Evolutionary conservation across 208 protist species (phyloP).

Genomic region (Trypanosoma caninum): DNA sequence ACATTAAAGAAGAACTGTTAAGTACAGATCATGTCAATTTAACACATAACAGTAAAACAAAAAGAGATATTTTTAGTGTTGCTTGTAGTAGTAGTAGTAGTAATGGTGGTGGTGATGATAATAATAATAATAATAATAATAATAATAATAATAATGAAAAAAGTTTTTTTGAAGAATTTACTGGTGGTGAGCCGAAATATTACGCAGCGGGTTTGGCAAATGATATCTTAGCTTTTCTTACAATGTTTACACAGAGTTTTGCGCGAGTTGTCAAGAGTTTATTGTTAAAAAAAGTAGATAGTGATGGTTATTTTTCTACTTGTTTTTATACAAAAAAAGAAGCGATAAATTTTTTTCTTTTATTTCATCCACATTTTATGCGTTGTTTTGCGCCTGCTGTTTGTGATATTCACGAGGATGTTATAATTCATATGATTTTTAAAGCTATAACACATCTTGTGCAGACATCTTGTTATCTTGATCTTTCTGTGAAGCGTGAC

Average conservation of each 20-base stretch:
- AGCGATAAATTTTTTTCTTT: conserved; percentile 15
- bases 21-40: background rate
- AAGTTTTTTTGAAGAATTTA: background rate
- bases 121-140: no score
- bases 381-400: conserved; percentile 24
- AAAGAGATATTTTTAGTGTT: background rate
- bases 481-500: conserved; percentile 37
- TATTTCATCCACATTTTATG: conserved; percentile 25
- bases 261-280: conserved; percentile 21
- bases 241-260: conserved; percentile 39
- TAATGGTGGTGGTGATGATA: background rate
- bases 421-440: conserved; percentile 44
- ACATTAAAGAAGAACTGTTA: conserved; percentile 3
- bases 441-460: conserved; percentile 46
- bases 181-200: background rate
- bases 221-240: conserved; percentile 31
- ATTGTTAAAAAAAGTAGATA: background rate
- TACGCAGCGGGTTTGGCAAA: background rate
- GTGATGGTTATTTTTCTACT: background rate
- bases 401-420: conserved; percentile 23
- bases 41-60: background rate
- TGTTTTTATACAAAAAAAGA: background rate
- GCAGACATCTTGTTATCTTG: conserved; percentile 35
- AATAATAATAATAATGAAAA: background rate
- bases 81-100: conserved; percentile 8